Conservation (phyloP, 1,284 basidiomycete genomes). For the Cerrena zonata region DNA sequence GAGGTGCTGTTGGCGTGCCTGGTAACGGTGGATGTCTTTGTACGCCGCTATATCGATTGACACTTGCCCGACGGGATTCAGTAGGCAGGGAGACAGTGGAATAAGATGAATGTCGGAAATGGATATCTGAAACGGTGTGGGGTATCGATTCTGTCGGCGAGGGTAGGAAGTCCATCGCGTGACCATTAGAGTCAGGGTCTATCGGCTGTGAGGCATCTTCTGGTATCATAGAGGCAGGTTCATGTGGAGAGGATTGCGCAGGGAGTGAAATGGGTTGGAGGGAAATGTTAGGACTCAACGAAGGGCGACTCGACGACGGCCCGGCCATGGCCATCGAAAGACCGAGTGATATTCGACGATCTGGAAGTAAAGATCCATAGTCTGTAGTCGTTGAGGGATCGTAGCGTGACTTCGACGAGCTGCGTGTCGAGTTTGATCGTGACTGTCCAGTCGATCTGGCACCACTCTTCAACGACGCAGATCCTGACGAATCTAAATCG, state of each 20-base stretch:
- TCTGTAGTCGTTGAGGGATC: conserved; percentile 12
- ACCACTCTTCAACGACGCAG: conserved; percentile 17
- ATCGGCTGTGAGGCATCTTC: conserved; percentile 12
- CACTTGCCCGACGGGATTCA: conserved; percentile 35
- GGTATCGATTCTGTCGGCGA: conserved; percentile 67
- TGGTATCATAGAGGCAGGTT: conserved; percentile 8
- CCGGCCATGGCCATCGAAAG: conserved; percentile 27
- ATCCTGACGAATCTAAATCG: conserved; percentile 49
- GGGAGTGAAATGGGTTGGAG: conserved; percentile 24
- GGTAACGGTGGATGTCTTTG: conserved; percentile 51
- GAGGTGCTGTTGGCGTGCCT: conserved; percentile 12
- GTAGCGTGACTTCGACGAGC: conserved; percentile 19
- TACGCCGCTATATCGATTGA: conserved; percentile 25
- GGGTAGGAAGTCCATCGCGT: conserved; percentile 19
- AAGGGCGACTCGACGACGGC: conserved; percentile 23
- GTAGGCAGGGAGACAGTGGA: conserved; percentile 23
- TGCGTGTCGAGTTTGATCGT: conserved; percentile 14
- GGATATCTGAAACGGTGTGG: conserved; percentile 59
- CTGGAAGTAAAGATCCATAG: conserved; percentile 3
- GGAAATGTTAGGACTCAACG: conserved; percentile 22
- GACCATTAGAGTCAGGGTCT: conserved; percentile 10
- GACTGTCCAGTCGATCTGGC: conserved; percentile 22
- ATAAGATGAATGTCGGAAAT: conserved; percentile 54
- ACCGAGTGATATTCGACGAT: conserved; percentile 24
- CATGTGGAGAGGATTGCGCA: conserved; percentile 14